Conservation (phyloP, 2,329 filamentous ascomycete genomes). For the Cordyceps tenuipes region DNA sequence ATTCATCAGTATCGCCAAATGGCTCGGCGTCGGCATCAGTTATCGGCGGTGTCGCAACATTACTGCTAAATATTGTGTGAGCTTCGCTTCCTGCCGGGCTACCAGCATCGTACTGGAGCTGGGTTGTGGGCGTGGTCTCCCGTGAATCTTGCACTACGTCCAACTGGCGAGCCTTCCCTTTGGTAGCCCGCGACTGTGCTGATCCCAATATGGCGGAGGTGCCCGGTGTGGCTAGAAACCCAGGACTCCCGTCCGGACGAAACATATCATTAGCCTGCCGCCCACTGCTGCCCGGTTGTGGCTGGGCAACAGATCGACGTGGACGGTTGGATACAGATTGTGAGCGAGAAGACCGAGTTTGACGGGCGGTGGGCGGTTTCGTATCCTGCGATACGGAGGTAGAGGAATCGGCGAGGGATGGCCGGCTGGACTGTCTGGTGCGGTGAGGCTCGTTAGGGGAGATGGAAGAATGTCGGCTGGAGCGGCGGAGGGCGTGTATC, state of each 20-base stretch:
- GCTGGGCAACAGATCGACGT: constrained; percentile 23
- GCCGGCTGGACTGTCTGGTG: constrained; percentile 20
- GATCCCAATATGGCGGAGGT: constrained; percentile 36
- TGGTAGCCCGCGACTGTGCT: constrained; percentile 27
- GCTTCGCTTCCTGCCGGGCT: constrained; percentile 48
- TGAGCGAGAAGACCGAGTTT: constrained; percentile 21
- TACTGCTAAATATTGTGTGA: constrained; percentile 53
- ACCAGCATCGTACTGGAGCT: constrained; percentile 36
- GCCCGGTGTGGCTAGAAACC: constrained; percentile 50
- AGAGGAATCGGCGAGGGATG: constrained; percentile 24
- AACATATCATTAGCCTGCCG: constrained; percentile 10
- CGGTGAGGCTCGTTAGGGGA: constrained; percentile 28
- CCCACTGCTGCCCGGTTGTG: constrained; percentile 1
- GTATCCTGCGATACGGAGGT: constrained; percentile 16
- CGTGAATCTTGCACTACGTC: constrained; percentile 37
- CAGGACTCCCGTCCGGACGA: background rate
- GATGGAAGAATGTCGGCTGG: constrained; percentile 23
- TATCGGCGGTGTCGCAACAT: constrained; percentile 66
- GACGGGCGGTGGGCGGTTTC: constrained; percentile 17
- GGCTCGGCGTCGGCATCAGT: constrained; percentile 63
- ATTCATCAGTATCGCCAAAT: constrained; percentile 43
- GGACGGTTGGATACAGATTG: constrained; percentile 27
- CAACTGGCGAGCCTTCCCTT: constrained; percentile 32
- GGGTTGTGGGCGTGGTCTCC: constrained; percentile 32
- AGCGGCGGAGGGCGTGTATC: constrained; percentile 15